Percentiles rank a stretch among this genome's conserved stretches.
Evolutionary conservation across 306 rosid species (phyloP).

Genomic region (Lathyrus tuberosus): DNA sequence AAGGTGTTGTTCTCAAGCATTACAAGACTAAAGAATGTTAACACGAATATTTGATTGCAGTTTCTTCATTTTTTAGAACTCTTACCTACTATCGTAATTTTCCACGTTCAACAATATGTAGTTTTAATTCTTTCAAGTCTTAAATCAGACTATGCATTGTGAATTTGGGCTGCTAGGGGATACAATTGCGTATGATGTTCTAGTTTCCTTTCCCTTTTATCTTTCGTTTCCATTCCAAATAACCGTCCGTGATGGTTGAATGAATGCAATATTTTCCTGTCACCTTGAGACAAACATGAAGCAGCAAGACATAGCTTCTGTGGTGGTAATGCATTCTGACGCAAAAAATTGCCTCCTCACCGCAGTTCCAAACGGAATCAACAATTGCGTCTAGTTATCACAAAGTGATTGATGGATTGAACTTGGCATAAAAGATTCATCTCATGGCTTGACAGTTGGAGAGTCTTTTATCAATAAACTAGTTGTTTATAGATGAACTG

Average conservation of each 20-base stretch:
- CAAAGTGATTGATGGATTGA: background rate
- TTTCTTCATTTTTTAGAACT: background rate
- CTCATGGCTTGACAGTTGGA: background rate
- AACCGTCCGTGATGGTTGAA: too few species aligned
- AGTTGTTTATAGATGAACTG: slow-evolving; percentile 1
- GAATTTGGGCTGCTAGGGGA: too few species aligned
- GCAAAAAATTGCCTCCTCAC: background rate
- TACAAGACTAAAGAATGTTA: background rate
- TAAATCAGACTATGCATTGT: background rate
- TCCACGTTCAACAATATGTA: background rate
- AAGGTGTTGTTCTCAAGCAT: background rate
- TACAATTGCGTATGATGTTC: too few species aligned
- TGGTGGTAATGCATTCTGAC: background rate
- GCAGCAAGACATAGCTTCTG: background rate
- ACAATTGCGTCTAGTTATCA: background rate
- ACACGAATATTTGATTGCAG: background rate
- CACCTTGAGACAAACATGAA: background rate
- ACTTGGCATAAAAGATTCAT: background rate
- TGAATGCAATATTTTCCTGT: background rate
- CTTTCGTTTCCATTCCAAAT: background rate
- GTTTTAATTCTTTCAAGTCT: background rate
- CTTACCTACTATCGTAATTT: background rate
- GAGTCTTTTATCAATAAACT: slow-evolving; percentile 10
- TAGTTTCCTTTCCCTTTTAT: background rate
- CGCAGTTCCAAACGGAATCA: background rate